Evolutionary conservation across 805 yeast genomes (phyloP), one percentile per base, ranked within the genome.

Genomic region (Cyberlindnera misumaiensis): DNA sequence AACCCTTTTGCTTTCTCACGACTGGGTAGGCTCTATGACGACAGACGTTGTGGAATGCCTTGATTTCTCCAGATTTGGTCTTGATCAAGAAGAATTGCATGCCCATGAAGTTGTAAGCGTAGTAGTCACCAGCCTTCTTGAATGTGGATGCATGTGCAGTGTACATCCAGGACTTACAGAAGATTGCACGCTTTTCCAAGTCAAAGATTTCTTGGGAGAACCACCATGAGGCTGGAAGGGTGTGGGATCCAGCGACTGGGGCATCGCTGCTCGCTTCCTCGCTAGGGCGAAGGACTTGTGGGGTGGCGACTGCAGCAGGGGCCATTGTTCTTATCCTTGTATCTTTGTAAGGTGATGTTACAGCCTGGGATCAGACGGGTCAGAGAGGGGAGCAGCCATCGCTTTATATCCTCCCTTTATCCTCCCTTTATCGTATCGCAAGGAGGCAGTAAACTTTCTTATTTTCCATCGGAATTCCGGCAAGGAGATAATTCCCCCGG

Each of bases 161-260:
- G 55, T 58, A 75, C 36, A 76, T 51, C 83, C 83, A 76, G 20
- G 77, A 61, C 52, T 72, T 68, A 50, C 69, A 64, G 56, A 76
- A 76, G 43, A 76, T 65, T 12, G 81, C 68, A 49, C 79, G 63
- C 48, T 72, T 76, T 52, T 76, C 83, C 40, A 75, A 61, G 32
- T 76, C 80, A 49, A 71, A 72, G 34, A 76, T 70, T 43, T 72
- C 72, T 39, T 72, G 74, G 10, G 79, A 72, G 14, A 73, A 72
- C 80, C 80, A 76, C 82, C 82, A 76, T 14, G 79, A 72, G 10
- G 82, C 77, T 22, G 83, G 83, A 33, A 76, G 64, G 0, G 83
- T 76, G 57, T 75, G 76, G 42, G 62, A 62, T 22, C 68, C 68
- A 16, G 67, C 67, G 2, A 41, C 39, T 9, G 29, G 36, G 12